A percentile compares a stretch with the other conserved stretches of the same genome.
Conservation (phyloP, 1,139 yeast species). For the Kluyveromyces marxianus region DNA sequence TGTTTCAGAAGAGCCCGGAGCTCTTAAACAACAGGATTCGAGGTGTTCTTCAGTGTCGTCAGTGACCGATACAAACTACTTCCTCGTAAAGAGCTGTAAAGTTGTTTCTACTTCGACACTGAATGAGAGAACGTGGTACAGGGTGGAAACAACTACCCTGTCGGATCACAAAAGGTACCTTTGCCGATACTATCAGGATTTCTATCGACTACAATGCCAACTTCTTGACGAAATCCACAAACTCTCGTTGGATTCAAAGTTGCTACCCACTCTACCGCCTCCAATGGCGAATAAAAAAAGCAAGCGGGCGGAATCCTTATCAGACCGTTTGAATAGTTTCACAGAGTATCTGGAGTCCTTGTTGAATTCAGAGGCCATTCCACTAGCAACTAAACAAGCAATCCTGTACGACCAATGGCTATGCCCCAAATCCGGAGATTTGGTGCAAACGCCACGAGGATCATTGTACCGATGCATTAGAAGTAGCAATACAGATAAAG, state of each 20-base stretch:
- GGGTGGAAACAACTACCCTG: constrained; percentile 7
- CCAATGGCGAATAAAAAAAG: constrained; percentile 6
- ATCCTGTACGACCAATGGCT: constrained; percentile 9
- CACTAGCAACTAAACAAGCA: constrained; percentile 1
- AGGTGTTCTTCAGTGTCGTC: not conserved
- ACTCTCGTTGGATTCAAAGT: not conserved
- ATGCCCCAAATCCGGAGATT: constrained; percentile 10
- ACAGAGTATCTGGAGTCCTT: constrained; percentile 8
- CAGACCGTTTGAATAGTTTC: constrained; percentile 5
- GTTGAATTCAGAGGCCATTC: constrained; percentile 4
- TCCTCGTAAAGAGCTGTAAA: constrained; percentile 3
- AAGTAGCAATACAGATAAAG: not conserved
- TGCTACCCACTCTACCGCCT: constrained; percentile 9
- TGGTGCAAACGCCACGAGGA: constrained; percentile 5
- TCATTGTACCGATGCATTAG: not conserved
- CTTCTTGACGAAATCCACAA: constrained; percentile 5
- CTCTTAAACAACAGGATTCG: not conserved
- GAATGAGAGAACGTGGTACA: constrained; percentile 10
- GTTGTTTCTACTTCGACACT: constrained; percentile 5
- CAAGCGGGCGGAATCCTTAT: not conserved
- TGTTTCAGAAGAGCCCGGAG: not conserved
- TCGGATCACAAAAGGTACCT: constrained; percentile 9
- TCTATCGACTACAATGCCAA: constrained; percentile 10
- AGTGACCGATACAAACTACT: not conserved
- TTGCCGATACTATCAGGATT: constrained; percentile 12